Percentiles rank a stretch among this genome's conserved stretches.
phyloP scores from a whole-genome alignment of 2,329 filamentous ascomycete genomes.

The Calonectria honghensis region DNA sequence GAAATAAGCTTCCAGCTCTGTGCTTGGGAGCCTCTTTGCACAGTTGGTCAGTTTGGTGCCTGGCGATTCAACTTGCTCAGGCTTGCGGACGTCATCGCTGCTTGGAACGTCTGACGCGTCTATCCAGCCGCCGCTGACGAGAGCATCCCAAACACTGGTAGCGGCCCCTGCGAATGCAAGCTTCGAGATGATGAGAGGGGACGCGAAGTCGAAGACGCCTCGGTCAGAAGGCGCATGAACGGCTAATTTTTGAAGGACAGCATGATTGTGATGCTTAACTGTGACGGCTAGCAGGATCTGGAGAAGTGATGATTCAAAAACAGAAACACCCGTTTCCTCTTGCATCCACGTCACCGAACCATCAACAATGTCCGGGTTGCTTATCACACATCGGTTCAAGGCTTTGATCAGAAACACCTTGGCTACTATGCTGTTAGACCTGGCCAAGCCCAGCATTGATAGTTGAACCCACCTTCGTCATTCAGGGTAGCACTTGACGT shows the following conservation, averaged over 20 bases:
- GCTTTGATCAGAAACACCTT: conserved; percentile 30
- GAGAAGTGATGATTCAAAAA: conserved; percentile 24
- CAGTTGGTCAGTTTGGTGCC: conserved; percentile 11
- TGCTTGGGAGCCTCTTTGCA: conserved; percentile 5
- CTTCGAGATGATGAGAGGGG: background rate
- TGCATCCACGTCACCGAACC: conserved; percentile 31
- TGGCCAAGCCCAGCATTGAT: background rate
- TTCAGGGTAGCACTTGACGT: background rate
- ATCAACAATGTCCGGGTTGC: conserved; percentile 30
- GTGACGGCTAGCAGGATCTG: conserved; percentile 32
- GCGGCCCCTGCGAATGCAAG: background rate
- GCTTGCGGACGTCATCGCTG: no score
- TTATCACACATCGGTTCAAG: conserved; percentile 34
- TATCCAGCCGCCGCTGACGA: conserved; percentile 22
- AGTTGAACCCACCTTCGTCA: background rate
- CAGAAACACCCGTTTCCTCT: conserved; percentile 32
- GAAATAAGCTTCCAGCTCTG: conserved; percentile 24
- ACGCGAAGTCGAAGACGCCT: conserved; percentile 3
- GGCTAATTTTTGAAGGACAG: conserved; percentile 11
- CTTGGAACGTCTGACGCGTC: background rate
- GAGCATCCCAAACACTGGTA: conserved; percentile 11
- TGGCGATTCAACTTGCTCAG: background rate
- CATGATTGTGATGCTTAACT: conserved; percentile 39
- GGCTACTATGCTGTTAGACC: background rate
- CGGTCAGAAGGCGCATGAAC: background rate